Conservation (phyloP, 2,329 filamentous ascomycete species). For the Alternaria sp. region DNA sequence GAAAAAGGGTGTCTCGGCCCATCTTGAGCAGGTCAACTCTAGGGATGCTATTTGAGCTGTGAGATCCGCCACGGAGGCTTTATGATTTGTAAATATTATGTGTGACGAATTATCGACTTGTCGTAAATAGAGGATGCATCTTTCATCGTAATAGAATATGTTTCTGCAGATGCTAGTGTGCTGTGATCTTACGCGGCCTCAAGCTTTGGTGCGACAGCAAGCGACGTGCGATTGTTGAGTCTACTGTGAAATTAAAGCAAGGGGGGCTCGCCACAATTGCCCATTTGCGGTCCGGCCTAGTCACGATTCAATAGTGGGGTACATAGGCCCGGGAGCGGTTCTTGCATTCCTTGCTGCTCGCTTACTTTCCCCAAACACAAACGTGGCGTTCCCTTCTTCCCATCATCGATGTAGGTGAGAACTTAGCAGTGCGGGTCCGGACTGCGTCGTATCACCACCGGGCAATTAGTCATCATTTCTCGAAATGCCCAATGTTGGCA, state of each 20-base stretch:
- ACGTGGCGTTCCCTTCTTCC: background rate
- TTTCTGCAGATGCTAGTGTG: background rate
- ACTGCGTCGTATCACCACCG: background rate
- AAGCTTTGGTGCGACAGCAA: background rate
- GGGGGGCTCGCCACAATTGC: background rate
- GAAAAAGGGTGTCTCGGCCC: conserved; percentile 31
- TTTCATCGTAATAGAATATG: background rate
- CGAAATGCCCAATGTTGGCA: conserved; percentile 40
- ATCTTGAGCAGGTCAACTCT: conserved; percentile 34
- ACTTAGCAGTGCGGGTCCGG: background rate
- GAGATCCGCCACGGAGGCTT: background rate
- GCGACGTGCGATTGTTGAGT: background rate
- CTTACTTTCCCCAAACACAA: background rate
- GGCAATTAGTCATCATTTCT: background rate
- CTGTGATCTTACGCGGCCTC: background rate
- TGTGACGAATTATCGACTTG: background rate
- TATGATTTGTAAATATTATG: conserved; percentile 6
- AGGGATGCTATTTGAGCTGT: conserved; percentile 9
- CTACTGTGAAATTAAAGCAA: background rate
- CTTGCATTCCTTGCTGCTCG: background rate
- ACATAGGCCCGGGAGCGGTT: background rate
- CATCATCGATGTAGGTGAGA: conserved; percentile 1
- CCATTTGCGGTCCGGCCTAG: background rate
- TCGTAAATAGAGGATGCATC: background rate
- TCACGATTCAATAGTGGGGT: background rate